Evolutionary conservation across 192 early-diverging fungal species (phyloP).

Genomic region (Nowakowskiella sp.): DNA sequence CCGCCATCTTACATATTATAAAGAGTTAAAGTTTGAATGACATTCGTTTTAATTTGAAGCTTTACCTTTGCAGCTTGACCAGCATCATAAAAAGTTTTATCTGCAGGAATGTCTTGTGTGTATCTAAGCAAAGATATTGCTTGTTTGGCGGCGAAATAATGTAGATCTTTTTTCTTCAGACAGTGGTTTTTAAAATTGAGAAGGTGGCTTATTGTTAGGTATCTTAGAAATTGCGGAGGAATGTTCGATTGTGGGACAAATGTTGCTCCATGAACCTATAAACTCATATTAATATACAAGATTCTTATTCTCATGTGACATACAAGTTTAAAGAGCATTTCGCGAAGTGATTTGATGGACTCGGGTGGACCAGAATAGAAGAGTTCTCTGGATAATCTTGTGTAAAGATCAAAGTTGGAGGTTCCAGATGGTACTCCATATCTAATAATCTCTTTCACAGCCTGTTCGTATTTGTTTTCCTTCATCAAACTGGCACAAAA

Average conservation of each 20-base stretch:
- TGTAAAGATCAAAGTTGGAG: conserved; percentile 33
- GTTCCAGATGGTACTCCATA: conserved; percentile 32
- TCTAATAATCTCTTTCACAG: conserved; percentile 24
- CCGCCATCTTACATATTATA: conserved; percentile 33
- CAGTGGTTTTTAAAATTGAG: conserved; percentile 44
- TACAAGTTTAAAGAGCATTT: conserved; percentile 47
- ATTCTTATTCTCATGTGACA: neutral
- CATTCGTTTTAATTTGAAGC: conserved; percentile 9
- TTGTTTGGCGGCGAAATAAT: conserved; percentile 47
- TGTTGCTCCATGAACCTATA: conserved; percentile 15
- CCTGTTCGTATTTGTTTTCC: conserved; percentile 34
- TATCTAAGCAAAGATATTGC: conserved; percentile 46
- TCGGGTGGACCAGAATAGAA: neutral
- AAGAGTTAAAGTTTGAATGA: conserved; percentile 11
- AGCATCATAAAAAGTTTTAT: conserved; percentile 48
- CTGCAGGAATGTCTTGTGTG: conserved; percentile 41
- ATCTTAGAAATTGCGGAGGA: conserved; percentile 28
- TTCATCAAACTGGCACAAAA: conserved; percentile 31
- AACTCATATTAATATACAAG: neutral
- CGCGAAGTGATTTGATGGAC: conserved; percentile 29
- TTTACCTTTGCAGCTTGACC: conserved; percentile 45
- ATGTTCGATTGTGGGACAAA: conserved; percentile 23
- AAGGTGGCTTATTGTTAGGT: conserved; percentile 43
- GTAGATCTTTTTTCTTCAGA: conserved; percentile 38
- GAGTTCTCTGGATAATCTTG: conserved; percentile 30